These are phyloP conservation scores for Pythium chondricola DNA, from an alignment of 352 stramenopile species.

Conservation along the genomic window DNA sequence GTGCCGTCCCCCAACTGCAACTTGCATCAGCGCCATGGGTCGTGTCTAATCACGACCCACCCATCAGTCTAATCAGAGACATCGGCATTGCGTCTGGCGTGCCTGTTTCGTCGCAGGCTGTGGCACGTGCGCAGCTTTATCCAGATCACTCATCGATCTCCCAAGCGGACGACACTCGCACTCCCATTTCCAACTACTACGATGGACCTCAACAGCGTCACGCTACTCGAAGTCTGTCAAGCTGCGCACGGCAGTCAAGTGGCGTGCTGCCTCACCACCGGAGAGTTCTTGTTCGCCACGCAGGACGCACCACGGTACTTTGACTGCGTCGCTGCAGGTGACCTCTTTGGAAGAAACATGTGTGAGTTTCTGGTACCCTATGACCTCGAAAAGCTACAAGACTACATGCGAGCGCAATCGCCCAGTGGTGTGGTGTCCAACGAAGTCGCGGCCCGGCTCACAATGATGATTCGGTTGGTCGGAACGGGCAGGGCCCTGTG, in stretches of 20 bases:
- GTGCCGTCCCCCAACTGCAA: no score
- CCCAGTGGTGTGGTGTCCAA: slow-evolving; percentile 12
- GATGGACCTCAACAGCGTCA: slow-evolving; percentile 52
- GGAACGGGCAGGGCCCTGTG: slow-evolving; percentile 28
- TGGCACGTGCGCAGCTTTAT: no score
- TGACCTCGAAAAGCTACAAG: slow-evolving; percentile 59
- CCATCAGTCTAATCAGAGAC: no score
- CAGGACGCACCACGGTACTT: slow-evolving; percentile 40
- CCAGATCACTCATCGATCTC: no score
- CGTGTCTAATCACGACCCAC: no score
- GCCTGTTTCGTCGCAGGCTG: no score
- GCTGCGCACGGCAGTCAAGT: slow-evolving; percentile 38
- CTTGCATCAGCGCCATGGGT: no score
- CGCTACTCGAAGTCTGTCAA: slow-evolving; percentile 58
- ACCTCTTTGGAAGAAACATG: slow-evolving; percentile 61
- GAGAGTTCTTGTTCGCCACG: slow-evolving; percentile 72
- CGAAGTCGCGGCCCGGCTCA: slow-evolving; percentile 22
- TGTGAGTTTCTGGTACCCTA: slow-evolving; percentile 42
- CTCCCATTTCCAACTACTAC: no score
- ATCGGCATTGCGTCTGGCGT: no score
- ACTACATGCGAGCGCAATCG: slow-evolving; percentile 38
- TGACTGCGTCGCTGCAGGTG: slow-evolving; percentile 15
- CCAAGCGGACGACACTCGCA: no score
- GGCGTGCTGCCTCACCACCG: slow-evolving; percentile 60
- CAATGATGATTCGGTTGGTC: slow-evolving; percentile 38